Evolutionary conservation across 129 eudicot genomes (phyloP).

Genomic region (Flaveria robusta): DNA sequence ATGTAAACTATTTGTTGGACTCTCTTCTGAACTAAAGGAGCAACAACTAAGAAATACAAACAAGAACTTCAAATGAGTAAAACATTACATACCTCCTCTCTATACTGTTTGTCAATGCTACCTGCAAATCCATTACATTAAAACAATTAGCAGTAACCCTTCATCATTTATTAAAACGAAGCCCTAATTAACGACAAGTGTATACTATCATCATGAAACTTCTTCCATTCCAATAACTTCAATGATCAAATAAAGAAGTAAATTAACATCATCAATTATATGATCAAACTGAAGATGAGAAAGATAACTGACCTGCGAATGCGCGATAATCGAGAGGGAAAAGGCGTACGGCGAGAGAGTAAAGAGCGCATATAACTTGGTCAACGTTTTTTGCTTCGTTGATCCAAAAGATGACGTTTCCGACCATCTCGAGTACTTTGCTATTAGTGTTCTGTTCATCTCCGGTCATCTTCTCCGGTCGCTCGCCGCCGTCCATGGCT

Average conservation of each 20-base stretch:
- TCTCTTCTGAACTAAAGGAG: not conserved
- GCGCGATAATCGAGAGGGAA: slow-evolving; percentile 64
- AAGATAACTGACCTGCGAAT: slow-evolving; percentile 52
- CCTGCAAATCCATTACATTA: slow-evolving; percentile 41
- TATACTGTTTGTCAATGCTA: slow-evolving; percentile 51
- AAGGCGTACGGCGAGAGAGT: slow-evolving; percentile 67
- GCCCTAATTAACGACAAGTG: slow-evolving; percentile 6
- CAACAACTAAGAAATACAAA: not conserved
- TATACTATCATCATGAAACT: not conserved
- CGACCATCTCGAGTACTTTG: slow-evolving; percentile 53
- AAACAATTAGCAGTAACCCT: slow-evolving; percentile 1
- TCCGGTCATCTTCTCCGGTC: slow-evolving; percentile 29
- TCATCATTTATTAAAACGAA: slow-evolving; percentile 8
- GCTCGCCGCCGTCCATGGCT: slow-evolving; percentile 36
- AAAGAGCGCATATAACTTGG: slow-evolving; percentile 61
- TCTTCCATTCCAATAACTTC: not conserved
- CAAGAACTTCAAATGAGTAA: not conserved
- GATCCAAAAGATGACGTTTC: slow-evolving; percentile 49
- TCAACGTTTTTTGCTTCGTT: slow-evolving; percentile 63
- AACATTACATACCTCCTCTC: slow-evolving; percentile 54
- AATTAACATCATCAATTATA: not conserved
- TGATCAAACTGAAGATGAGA: not conserved
- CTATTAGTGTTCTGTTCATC: slow-evolving; percentile 8
- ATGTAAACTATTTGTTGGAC: not conserved
- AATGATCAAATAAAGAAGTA: slow-evolving; percentile 2